Conservation (phyloP, 768 basidiomycete genomes). For the Leucosporidium scottii region DNA sequence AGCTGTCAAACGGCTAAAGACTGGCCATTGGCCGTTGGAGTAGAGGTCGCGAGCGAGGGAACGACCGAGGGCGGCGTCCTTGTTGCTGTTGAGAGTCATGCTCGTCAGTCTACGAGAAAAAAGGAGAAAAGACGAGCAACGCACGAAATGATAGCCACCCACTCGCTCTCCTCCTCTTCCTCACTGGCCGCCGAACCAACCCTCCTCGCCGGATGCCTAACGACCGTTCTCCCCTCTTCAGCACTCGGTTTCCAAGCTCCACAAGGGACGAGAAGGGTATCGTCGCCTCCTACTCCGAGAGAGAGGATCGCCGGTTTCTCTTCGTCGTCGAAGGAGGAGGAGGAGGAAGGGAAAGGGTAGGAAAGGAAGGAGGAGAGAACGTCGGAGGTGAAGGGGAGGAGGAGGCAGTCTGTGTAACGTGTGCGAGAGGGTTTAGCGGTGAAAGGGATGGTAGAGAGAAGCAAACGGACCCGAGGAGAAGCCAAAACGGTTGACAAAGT, state of each 20-base stretch:
- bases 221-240: too few species aligned
- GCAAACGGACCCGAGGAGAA: conserved; percentile 8
- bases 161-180: not conserved
- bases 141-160: conserved; percentile 14
- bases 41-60: conserved; percentile 23
- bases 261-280: conserved; percentile 1
- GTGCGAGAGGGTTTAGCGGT: not conserved
- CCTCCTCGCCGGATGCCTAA: conserved; percentile 4
- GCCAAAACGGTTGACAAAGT: conserved; percentile 22
- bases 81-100: not conserved
- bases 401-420: conserved; percentile 9
- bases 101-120: not conserved
- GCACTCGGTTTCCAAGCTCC: too few species aligned
- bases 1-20: conserved; percentile 9
- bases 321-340: too few species aligned
- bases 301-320: conserved; percentile 12
- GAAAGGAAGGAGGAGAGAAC: not conserved
- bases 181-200: not conserved
- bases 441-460: too few species aligned
- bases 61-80: conserved; percentile 11
- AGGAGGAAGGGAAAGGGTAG: not conserved
- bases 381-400: conserved; percentile 15
- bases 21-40: conserved; percentile 24
- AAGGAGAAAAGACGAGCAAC: not conserved
- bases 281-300: conserved; percentile 9